Percentiles rank a stretch among this genome's conserved stretches.
Evolutionary conservation across 352 stramenopile genomes (phyloP).

Genomic region (Halophytophthora polymorphica): DNA sequence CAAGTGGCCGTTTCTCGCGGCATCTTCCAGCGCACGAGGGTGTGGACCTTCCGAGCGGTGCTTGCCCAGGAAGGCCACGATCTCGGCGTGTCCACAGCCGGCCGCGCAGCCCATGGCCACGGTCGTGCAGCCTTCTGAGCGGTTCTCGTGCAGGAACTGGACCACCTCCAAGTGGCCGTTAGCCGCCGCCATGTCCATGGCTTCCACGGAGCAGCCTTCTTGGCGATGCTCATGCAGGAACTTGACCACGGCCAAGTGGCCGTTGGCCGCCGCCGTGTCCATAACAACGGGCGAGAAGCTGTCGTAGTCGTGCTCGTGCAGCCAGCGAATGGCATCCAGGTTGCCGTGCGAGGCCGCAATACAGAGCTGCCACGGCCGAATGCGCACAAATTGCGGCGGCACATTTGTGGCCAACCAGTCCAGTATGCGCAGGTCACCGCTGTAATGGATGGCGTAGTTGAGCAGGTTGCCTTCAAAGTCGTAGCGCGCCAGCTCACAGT

Average conservation of each 20-base stretch:
- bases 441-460: conserved; percentile 28
- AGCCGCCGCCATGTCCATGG: conserved; percentile 34
- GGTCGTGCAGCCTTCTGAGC: conserved; percentile 24
- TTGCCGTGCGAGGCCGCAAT: conserved; percentile 26
- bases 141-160: conserved; percentile 27
- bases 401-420: conserved; percentile 24
- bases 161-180: conserved; percentile 29
- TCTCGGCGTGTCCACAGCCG: conserved; percentile 19
- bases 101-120: conserved; percentile 30
- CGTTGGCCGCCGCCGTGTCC: conserved; percentile 23
- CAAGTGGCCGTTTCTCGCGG: conserved; percentile 29
- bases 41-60: conserved; percentile 30
- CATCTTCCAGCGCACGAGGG: conserved; percentile 29
- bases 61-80: conserved; percentile 29
- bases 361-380: conserved; percentile 28
- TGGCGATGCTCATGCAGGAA: conserved; percentile 24
- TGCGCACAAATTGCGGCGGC: conserved; percentile 18
- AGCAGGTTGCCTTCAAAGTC: conserved; percentile 29
- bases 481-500: conserved; percentile 19
- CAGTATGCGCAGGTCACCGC: conserved; percentile 15
- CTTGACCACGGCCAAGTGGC: conserved; percentile 23
- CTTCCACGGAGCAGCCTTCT: conserved; percentile 26
- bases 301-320: conserved; percentile 20
- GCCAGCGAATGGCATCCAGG: conserved; percentile 21
- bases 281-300: conserved; percentile 23